Evolutionary conservation across 805 yeast species (phyloP).

Genomic region (Nakazawaea molendinolei): DNA sequence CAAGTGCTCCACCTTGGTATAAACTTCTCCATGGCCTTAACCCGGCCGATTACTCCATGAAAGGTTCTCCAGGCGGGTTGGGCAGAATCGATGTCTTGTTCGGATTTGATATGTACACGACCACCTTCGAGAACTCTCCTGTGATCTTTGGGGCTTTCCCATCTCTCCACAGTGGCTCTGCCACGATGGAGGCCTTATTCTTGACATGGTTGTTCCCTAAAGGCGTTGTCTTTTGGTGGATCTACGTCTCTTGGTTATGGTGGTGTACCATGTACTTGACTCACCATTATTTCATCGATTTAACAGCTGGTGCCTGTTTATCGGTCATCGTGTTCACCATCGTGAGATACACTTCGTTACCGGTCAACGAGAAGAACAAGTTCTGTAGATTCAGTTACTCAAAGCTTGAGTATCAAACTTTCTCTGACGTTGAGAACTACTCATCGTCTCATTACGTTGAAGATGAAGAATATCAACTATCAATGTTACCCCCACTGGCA

Average conservation of each 20-base stretch:
- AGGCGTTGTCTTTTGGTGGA: slow-evolving; percentile 54
- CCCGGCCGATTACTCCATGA: slow-evolving; percentile 88
- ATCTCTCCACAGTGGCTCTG: slow-evolving; percentile 87
- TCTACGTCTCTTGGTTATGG: slow-evolving; percentile 92
- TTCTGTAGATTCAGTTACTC: slow-evolving; percentile 70
- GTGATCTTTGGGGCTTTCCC: slow-evolving; percentile 80
- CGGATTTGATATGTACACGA: slow-evolving; percentile 77
- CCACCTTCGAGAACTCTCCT: slow-evolving; percentile 79
- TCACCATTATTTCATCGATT: slow-evolving; percentile 91
- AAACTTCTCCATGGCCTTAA: slow-evolving; percentile 74
- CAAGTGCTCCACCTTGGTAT: slow-evolving; percentile 99
- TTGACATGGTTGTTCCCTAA: slow-evolving; percentile 77
- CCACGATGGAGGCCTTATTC: slow-evolving; percentile 89
- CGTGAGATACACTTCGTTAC: slow-evolving; percentile 60
- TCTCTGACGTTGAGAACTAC: slow-evolving; percentile 8
- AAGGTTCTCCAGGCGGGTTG: slow-evolving; percentile 93
- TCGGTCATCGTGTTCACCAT: slow-evolving; percentile 64
- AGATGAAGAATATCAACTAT: slow-evolving; percentile 8
- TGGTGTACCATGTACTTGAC: slow-evolving; percentile 98
- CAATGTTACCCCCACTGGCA: neutral
- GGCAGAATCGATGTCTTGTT: slow-evolving; percentile 77
- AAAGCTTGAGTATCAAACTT: slow-evolving; percentile 20
- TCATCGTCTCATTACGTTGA: neutral
- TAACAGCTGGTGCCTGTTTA: slow-evolving; percentile 89
- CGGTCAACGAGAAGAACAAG: slow-evolving; percentile 42